phyloP scores from a whole-genome alignment of 2,329 filamentous ascomycete species.

The Aureobasidium sp. region DNA sequence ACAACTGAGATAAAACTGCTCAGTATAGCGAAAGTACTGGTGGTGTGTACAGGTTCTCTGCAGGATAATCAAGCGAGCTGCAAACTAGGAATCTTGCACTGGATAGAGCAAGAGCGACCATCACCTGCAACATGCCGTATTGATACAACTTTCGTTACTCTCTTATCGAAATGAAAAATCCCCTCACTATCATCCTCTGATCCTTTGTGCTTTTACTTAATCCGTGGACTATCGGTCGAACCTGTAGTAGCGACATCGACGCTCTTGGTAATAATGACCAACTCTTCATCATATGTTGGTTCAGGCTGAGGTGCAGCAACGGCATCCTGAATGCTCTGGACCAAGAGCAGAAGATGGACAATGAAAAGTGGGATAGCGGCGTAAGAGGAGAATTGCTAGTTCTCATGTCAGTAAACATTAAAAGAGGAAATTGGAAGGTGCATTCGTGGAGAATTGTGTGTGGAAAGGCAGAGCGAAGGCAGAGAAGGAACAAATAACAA shows the following conservation, averaged over 20 bases:
- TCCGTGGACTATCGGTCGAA: not conserved
- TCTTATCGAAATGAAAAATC: too few species aligned
- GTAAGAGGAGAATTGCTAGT: conserved; percentile 36
- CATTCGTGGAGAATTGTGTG: not conserved
- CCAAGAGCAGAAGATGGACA: conserved; percentile 25
- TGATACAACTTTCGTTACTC: too few species aligned
- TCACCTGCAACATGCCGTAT: too few species aligned
- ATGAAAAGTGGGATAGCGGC: conserved; percentile 34
- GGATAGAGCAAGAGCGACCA: too few species aligned
- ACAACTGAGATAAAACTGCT: not conserved
- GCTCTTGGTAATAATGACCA: conserved; percentile 1
- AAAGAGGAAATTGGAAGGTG: not conserved
- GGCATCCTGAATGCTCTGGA: not conserved
- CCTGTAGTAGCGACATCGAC: not conserved
- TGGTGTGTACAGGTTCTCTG: not conserved
- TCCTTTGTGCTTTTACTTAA: not conserved
- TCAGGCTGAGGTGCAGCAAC: not conserved
- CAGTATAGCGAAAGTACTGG: not conserved
- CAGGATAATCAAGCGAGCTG: not conserved
- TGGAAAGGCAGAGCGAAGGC: too few species aligned
- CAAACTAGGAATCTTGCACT: too few species aligned
- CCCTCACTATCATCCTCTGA: too few species aligned
- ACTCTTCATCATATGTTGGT: not conserved
- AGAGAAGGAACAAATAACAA: not conserved
- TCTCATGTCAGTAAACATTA: not conserved